Evolutionary conservation across 495 filamentous ascomycete species (phyloP), one percentile per base, ranked within the genome.

Genomic region (Evernia prunastri): DNA sequence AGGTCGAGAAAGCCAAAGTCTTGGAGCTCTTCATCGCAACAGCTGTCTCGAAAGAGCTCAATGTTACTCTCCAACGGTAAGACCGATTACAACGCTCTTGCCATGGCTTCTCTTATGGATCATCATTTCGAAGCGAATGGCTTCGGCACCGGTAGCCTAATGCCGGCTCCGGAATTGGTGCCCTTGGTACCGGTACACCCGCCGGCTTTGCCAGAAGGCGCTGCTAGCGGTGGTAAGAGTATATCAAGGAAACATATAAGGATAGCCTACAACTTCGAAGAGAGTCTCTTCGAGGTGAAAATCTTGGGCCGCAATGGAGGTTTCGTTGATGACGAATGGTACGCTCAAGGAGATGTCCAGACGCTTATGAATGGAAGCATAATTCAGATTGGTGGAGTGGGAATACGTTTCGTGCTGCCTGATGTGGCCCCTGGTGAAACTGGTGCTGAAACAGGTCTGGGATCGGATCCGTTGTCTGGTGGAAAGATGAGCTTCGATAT

Each of bases 161-260:
- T 60, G 72, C 82, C 84, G 3, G 81, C 80, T 9, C 84, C 84
- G 6, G 74, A 87, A 63, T 80, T 87, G 27, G 87, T 87, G 64
- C 89, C 90, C 4, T 83, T 91, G 18, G 84, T 96, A 64, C 86
- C 87, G 6, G 92, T 96, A 45, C 91, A 94, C 68, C 90, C 89
- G 8, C 84, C 87, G 2, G 83, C 83, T 9, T 72, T 74, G 31
- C 77, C 82, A 51, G 82, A 80, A 58, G 83, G 81, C 57, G 86
- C 77, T 57, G 88, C 87, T 60, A 64, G 57, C 4, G 78, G 80
- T 5, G 78, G 84, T 51, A 83, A 82, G 60, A 78, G 79, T 18
- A 97, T 97, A 42, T 96, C 92, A 9, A 83, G 93, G 45, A 81
- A 88, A 70, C 94, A 98, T 73, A 83, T 92, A 42, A 87, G 85